phyloP scores from a whole-genome alignment of 345 rosid genomes.

The Melaleuca quinquenervia region DNA sequence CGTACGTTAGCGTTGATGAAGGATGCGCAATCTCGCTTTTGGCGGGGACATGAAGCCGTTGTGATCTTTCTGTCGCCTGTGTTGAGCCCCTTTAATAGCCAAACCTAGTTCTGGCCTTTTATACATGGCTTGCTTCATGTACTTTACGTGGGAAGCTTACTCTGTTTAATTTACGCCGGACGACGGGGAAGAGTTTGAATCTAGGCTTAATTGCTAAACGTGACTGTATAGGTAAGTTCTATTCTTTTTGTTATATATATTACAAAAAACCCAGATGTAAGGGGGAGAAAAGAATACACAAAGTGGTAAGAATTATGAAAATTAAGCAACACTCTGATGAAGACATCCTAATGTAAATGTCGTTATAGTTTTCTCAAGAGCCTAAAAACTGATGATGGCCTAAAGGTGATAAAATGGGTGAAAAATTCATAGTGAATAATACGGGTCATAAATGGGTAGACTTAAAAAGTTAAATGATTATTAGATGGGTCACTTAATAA shows the following conservation, averaged over 20 bases:
- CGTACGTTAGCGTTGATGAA: background rate
- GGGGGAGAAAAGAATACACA: background rate
- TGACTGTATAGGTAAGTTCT: background rate
- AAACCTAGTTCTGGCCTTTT: background rate
- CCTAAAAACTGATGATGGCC: too few relatives aligned
- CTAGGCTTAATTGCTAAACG: background rate
- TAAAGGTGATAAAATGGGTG: too few relatives aligned
- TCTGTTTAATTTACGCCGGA: background rate
- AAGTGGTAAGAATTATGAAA: background rate
- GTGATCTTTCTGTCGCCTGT: background rate
- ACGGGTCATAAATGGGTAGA: too few relatives aligned
- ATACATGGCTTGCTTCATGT: background rate
- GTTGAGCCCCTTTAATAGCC: background rate
- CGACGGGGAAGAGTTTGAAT: background rate
- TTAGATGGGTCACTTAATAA: too few relatives aligned
- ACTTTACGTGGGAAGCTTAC: background rate
- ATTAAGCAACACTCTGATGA: background rate
- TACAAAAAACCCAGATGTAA: too few relatives aligned
- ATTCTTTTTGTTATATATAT: too few relatives aligned
- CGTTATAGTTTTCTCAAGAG: background rate
- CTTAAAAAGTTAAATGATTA: too few relatives aligned
- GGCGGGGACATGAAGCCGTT: background rate
- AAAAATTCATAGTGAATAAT: too few relatives aligned
- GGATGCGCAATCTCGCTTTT: background rate
- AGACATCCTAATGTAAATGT: background rate